Base-by-base conservation (phyloP, 331 rosid genomes). In the Pyracantha coccinea region DNA sequence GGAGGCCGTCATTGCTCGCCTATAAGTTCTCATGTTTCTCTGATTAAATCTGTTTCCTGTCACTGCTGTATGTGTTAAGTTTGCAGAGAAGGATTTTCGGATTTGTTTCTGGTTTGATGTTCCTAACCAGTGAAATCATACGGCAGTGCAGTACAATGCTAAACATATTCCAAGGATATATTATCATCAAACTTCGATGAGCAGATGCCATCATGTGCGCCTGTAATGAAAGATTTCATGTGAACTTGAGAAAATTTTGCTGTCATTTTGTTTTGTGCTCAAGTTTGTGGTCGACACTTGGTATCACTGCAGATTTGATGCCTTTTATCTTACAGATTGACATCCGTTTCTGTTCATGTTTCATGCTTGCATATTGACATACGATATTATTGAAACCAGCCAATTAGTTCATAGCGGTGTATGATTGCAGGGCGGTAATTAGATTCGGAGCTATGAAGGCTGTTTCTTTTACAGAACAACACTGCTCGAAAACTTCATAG, bases 1-100 rank as follows among this genome's bases (percentile, higher is more conserved):
- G 86, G 98, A 95, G 87, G 90, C 89, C 17, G 98, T 95, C 84
- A 95, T 92, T 75, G 79, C 71, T 72, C 96, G 98, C 82, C 93
- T 95, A 78, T 95, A 83, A 93, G 69, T 71, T 71, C 15, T 14
- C 17, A 0, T 25, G 25, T 69, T 68, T 13, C 38, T 27, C 19
- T 33, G 65, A 20, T 13, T 13, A 44, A 45, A 75, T 66, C 12
- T 31, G 57, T 59, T 65, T 13, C 24, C 23, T 69, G 10, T 52
- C 4, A 17, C 57, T 2, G 78, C 65, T 73, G 53, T 58, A 73
- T 70, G 75, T 65, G 66, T 66, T 68, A 47, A 73, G 75, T n/a
- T 72, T 79, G 16, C 59, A 73, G 69, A 66, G 44, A 32, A 35
- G 64, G 80, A 53, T 41, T 75, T 38, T 69, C 14, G 69, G 27